phyloP scores from a whole-genome alignment of 148 eudicot genomes.

The Rheum nobile region DNA sequence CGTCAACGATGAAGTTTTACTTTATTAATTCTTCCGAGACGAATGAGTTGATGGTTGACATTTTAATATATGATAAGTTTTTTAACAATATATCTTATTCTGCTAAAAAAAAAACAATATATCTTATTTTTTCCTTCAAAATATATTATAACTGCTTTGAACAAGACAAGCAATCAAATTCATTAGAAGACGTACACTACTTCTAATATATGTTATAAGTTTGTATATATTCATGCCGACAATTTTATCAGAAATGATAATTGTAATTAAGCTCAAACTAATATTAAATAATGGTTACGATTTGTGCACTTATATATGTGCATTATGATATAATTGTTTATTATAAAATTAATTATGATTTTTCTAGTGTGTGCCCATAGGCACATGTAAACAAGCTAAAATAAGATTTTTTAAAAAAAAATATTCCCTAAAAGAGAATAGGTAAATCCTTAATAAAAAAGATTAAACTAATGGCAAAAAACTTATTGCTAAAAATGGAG shows the following conservation, averaged over 20 bases:
- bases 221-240: constrained; percentile 2
- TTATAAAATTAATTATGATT: too few species aligned
- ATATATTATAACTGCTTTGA: not conserved
- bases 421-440: too few species aligned
- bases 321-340: not conserved
- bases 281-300: not conserved
- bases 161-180: not conserved
- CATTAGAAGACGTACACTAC: not conserved
- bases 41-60: not conserved
- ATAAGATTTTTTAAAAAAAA: too few species aligned
- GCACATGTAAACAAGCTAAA: too few species aligned
- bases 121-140: not conserved
- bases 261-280: not conserved
- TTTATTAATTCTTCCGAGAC: not conserved
- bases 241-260: not conserved
- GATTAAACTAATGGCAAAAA: too few species aligned
- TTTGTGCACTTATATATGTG: not conserved
- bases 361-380: too few species aligned
- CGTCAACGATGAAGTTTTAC: not conserved
- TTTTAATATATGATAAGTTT: not conserved
- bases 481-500: too few species aligned
- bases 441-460: too few species aligned
- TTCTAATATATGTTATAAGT: not conserved
- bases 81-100: not conserved
- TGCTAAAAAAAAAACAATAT: too few species aligned